Percentiles rank a stretch among this genome's conserved stretches.
Conservation (phyloP, 2,329 filamentous ascomycete species). For the Rachicladosporium sp. region DNA sequence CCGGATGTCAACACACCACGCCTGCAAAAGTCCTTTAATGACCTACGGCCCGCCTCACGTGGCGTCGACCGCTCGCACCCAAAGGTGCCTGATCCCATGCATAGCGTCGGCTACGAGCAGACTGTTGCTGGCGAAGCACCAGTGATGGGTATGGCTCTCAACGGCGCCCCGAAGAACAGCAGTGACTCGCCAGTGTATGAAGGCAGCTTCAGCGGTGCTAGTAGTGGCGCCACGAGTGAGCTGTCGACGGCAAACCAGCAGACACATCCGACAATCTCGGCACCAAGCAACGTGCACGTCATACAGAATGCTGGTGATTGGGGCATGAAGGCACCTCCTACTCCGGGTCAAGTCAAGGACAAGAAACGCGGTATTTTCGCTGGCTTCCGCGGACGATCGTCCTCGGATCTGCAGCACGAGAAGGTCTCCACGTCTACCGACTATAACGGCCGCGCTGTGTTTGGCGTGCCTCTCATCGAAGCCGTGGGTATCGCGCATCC, state of each 20-base stretch:
- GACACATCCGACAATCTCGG: conserved; percentile 52
- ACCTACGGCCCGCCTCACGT: conserved; percentile 16
- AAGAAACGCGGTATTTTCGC: conserved; percentile 59
- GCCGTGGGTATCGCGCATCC: conserved; percentile 74
- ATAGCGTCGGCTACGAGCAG: conserved; percentile 41
- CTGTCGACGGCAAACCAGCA: conserved; percentile 12
- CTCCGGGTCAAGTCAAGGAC: conserved; percentile 46
- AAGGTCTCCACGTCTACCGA: not conserved
- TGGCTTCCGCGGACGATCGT: conserved; percentile 55
- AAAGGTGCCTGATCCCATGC: conserved; percentile 14
- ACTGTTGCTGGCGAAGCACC: conserved; percentile 46
- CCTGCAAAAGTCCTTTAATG: conserved; percentile 26
- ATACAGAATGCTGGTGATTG: conserved; percentile 75
- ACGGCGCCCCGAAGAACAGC: conserved; percentile 9
- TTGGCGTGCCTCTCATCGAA: conserved; percentile 74
- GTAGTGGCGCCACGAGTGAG: conserved; percentile 6
- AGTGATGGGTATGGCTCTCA: conserved; percentile 30
- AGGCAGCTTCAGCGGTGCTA: conserved; percentile 19
- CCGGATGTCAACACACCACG: conserved; percentile 15
- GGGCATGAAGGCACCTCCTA: conserved; percentile 58
- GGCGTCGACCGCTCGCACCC: conserved; percentile 6
- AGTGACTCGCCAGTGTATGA: conserved; percentile 25
- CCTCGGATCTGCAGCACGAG: conserved; percentile 45
- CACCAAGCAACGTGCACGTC: conserved; percentile 67
- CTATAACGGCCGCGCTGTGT: conserved; percentile 42